These are phyloP conservation scores for Leishmania major DNA, from an alignment of 208 protist species.

Conservation along the genomic window DNA sequence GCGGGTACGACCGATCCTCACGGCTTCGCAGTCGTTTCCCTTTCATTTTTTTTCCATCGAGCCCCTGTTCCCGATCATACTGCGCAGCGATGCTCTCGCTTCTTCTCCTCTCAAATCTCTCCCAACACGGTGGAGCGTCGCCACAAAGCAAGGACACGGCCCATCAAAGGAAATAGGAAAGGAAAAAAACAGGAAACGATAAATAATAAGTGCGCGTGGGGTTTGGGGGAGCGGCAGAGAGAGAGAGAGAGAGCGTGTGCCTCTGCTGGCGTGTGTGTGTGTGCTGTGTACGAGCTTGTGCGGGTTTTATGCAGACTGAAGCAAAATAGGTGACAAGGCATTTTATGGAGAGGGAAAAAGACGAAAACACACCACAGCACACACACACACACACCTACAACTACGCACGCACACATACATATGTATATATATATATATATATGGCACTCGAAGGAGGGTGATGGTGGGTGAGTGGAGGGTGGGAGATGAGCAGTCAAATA, in stretches of 20 bases:
- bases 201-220: background rate
- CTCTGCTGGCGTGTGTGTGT: background rate
- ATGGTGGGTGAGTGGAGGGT: too few relatives aligned
- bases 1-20: too few relatives aligned
- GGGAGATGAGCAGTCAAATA: too few relatives aligned
- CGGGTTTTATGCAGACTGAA: background rate
- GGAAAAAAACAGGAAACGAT: background rate
- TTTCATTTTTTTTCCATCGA: background rate
- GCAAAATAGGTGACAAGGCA: background rate
- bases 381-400: too few relatives aligned
- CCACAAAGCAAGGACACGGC: background rate
- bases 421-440: too few relatives aligned
- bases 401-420: background rate
- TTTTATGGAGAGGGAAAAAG: background rate
- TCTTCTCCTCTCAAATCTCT: background rate
- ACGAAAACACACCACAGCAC: background rate
- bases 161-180: background rate
- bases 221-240: too few relatives aligned
- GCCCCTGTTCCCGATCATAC: background rate
- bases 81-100: background rate
- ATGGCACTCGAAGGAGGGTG: background rate
- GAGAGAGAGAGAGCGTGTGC: background rate
- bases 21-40: background rate
- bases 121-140: background rate
- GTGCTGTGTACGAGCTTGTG: too few relatives aligned